A percentile compares a stretch with the other conserved stretches of the same genome.
Conservation (phyloP, 805 yeast genomes). For the Candida sithepensis region DNA sequence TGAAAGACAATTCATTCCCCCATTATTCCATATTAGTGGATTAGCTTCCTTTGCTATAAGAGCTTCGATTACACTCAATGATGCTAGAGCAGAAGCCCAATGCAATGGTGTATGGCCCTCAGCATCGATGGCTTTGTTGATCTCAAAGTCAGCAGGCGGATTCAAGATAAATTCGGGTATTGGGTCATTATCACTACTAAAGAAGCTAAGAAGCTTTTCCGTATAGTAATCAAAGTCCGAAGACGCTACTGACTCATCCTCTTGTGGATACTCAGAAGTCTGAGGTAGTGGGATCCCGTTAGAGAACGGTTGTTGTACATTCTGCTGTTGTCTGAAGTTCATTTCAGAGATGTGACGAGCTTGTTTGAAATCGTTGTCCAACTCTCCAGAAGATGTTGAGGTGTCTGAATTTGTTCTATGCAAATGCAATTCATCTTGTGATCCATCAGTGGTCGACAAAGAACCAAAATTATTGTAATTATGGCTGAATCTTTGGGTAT, state of each 20-base stretch:
- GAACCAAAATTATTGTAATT: conserved; percentile 24
- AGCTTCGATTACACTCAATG: conserved; percentile 53
- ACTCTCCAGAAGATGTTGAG: conserved; percentile 23
- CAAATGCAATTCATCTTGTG: conserved; percentile 25
- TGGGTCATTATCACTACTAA: conserved; percentile 43
- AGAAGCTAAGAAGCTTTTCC: conserved; percentile 44
- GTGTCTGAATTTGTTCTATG: conserved; percentile 27
- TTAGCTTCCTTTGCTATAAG: conserved; percentile 58
- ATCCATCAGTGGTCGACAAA: conserved; percentile 26
- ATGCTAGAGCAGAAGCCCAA: conserved; percentile 84
- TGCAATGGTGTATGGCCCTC: conserved; percentile 82
- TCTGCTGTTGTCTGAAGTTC: conserved; percentile 15
- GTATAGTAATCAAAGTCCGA: conserved; percentile 41
- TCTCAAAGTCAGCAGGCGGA: conserved; percentile 62
- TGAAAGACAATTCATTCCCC: conserved; percentile 69
- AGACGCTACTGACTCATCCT: conserved; percentile 3
- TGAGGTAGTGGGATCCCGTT: neutral
- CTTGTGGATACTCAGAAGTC: conserved; percentile 10
- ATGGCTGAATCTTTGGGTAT: conserved; percentile 15
- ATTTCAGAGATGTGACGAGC: conserved; percentile 13
- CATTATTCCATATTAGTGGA: conserved; percentile 46
- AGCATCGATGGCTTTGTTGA: conserved; percentile 67
- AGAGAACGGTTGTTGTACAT: conserved; percentile 14
- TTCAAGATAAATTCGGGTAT: conserved; percentile 38
- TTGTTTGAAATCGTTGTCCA: conserved; percentile 13